Percentiles rank a stretch among this genome's conserved stretches.
These are phyloP conservation scores for Metarhizium album DNA, from an alignment of 2,329 filamentous ascomycete genomes.

Conservation along the genomic window DNA sequence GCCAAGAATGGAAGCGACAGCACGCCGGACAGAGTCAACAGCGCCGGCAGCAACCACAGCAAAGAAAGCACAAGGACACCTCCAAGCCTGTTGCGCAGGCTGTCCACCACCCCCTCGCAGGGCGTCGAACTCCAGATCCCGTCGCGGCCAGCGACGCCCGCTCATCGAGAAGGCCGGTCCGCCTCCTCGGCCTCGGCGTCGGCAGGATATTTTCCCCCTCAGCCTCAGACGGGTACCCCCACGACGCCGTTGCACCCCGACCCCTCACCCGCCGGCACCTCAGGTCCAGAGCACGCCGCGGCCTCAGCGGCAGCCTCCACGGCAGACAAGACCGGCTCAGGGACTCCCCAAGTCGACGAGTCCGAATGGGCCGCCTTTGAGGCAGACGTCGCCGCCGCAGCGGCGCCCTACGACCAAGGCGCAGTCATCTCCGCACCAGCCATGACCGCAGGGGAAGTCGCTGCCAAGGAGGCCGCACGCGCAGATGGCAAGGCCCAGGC, in stretches of 20 bases:
- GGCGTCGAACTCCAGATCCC: constrained; percentile 53
- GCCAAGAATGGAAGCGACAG: constrained; percentile 12
- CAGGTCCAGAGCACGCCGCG: constrained; percentile 5
- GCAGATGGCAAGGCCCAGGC: constrained; percentile 41
- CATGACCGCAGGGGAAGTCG: constrained; percentile 52
- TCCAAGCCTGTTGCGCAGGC: constrained; percentile 28
- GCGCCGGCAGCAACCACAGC: constrained; percentile 13
- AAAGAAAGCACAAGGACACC: constrained; percentile 8
- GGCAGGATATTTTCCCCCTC: constrained; percentile 11
- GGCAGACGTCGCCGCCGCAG: constrained; percentile 56
- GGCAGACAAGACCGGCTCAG: not conserved
- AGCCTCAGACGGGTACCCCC: constrained; percentile 3
- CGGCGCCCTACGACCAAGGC: constrained; percentile 27
- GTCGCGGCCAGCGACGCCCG: constrained; percentile 51
- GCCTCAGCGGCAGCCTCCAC: too few species aligned
- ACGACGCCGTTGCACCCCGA: constrained; percentile 19
- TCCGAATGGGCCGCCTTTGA: constrained; percentile 83
- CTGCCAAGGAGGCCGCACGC: constrained; percentile 41
- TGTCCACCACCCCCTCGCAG: constrained; percentile 41
- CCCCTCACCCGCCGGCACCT: constrained; percentile 11
- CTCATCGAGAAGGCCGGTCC: constrained; percentile 29
- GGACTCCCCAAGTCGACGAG: constrained; percentile 43
- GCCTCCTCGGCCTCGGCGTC: constrained; percentile 34
- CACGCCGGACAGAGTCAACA: constrained; percentile 9
- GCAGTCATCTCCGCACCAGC: constrained; percentile 60